Evolutionary conservation across 208 protist species (phyloP).

Genomic region (Balamuthia mandrillaris): DNA sequence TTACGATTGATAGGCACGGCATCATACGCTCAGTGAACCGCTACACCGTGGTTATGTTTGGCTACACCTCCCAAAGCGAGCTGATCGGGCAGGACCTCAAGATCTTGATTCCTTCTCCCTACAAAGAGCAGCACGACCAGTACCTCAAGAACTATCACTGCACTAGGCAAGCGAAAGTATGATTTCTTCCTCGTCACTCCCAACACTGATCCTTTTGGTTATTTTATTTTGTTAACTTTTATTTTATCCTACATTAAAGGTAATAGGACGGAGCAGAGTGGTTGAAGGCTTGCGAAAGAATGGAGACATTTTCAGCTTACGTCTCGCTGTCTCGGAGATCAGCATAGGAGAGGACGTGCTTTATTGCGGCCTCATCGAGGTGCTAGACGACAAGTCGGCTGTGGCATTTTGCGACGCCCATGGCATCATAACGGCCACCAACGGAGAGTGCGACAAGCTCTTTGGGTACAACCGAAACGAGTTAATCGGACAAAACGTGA

Average conservation of each 20-base stretch:
- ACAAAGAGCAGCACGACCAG: conserved; percentile 38
- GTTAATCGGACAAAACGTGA: conserved; percentile 5
- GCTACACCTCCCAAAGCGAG: neutral
- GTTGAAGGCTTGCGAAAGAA: too few relatives aligned
- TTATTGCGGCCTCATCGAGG: conserved; percentile 17
- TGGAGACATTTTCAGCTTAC: neutral
- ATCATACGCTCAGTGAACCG: conserved; percentile 32
- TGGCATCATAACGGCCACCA: neutral
- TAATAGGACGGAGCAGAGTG: too few relatives aligned
- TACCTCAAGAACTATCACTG: neutral
- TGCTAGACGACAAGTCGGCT: too few relatives aligned
- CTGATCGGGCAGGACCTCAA: conserved; percentile 33
- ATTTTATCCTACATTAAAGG: neutral
- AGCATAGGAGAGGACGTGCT: conserved; percentile 5
- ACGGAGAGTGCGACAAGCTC: neutral
- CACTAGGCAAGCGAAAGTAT: conserved; percentile 13
- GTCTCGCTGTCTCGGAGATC: neutral
- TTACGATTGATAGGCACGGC: neutral
- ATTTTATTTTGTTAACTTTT: neutral
- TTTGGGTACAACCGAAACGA: neutral
- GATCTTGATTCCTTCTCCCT: neutral
- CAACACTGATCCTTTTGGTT: conserved; percentile 12
- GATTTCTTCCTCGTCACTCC: conserved; percentile 15
- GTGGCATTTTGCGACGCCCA: neutral
- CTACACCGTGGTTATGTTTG: conserved; percentile 19